Conservation (phyloP, 169 alveolate genomes). For the Plasmodium billcollinsi region DNA sequence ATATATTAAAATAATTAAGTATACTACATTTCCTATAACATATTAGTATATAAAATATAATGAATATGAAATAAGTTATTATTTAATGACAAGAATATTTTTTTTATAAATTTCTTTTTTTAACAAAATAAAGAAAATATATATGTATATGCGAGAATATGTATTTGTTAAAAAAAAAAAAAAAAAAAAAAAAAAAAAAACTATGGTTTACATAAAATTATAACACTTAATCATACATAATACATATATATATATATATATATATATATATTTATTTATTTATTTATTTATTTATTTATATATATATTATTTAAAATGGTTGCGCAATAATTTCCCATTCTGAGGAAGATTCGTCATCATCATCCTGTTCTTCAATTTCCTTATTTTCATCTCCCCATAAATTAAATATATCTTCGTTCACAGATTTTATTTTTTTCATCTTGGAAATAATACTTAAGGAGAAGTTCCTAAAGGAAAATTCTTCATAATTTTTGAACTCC, state of each 20-base stretch:
- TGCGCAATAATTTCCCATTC: slow-evolving; percentile 76
- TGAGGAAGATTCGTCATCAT: slow-evolving; percentile 53
- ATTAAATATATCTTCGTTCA: slow-evolving; percentile 68
- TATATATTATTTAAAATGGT: slow-evolving; percentile 8
- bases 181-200: too few species aligned
- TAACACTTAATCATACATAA: background rate
- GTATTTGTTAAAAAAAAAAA: too few species aligned
- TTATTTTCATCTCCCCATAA: slow-evolving; percentile 71
- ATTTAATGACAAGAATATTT: too few species aligned
- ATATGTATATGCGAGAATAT: too few species aligned
- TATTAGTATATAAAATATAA: too few species aligned
- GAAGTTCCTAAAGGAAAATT: slow-evolving; percentile 44
- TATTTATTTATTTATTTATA: background rate
- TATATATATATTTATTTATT: background rate
- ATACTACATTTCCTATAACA: too few species aligned
- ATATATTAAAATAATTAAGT: too few species aligned
- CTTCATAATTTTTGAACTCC: slow-evolving; percentile 45
- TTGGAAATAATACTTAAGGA: slow-evolving; percentile 32
- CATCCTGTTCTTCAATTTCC: slow-evolving; percentile 5
- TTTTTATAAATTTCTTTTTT: too few species aligned
- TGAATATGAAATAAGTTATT: too few species aligned
- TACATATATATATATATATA: background rate
- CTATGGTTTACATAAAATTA: too few species aligned
- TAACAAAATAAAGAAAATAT: too few species aligned
- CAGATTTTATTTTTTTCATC: slow-evolving; percentile 70